A percentile compares a stretch with the other conserved stretches of the same genome.
Conservation (phyloP, 352 stramenopile genomes). For the Elongisporangium anandrum region DNA sequence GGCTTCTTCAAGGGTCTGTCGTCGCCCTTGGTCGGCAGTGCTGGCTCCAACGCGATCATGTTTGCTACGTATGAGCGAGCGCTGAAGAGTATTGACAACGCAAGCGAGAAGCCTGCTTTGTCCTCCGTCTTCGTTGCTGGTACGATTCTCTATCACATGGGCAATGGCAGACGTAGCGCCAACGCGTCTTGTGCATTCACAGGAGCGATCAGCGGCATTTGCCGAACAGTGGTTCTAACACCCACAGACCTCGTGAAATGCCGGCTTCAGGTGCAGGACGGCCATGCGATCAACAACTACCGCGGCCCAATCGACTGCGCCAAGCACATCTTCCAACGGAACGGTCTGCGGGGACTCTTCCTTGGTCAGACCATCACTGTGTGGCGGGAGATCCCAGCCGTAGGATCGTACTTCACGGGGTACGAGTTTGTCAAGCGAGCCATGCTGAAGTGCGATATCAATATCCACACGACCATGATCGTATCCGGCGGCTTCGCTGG, state of each 20-base stretch:
- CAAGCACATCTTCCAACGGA: slow-evolving; percentile 59
- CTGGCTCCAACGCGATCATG: slow-evolving; percentile 84
- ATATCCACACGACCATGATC: slow-evolving; percentile 68
- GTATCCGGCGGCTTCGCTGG: slow-evolving; percentile 75
- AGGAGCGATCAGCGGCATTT: slow-evolving; percentile 53
- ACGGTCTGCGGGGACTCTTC: slow-evolving; percentile 65
- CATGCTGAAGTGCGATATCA: slow-evolving; percentile 55
- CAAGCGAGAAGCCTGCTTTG: slow-evolving; percentile 37
- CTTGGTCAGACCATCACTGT: slow-evolving; percentile 71
- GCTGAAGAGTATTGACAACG: slow-evolving; percentile 50
- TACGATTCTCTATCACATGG: background rate
- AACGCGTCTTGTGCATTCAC: background rate
- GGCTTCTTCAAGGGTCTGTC: slow-evolving; percentile 86
- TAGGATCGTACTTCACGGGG: slow-evolving; percentile 78
- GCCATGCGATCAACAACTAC: slow-evolving; percentile 53
- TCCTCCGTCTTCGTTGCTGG: slow-evolving; percentile 67
- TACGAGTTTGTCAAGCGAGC: slow-evolving; percentile 79
- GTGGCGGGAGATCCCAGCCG: slow-evolving; percentile 74
- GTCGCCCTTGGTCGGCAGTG: slow-evolving; percentile 79
- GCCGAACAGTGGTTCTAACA: slow-evolving; percentile 65
- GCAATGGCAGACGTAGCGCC: background rate
- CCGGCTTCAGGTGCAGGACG: slow-evolving; percentile 74
- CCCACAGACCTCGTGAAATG: slow-evolving; percentile 85
- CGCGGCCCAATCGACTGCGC: slow-evolving; percentile 68
- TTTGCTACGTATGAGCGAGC: slow-evolving; percentile 79